Evolutionary conservation across 768 basidiomycete species (phyloP), one percentile per base, ranked within the genome.

Genomic region (Pleurotus platypus): DNA sequence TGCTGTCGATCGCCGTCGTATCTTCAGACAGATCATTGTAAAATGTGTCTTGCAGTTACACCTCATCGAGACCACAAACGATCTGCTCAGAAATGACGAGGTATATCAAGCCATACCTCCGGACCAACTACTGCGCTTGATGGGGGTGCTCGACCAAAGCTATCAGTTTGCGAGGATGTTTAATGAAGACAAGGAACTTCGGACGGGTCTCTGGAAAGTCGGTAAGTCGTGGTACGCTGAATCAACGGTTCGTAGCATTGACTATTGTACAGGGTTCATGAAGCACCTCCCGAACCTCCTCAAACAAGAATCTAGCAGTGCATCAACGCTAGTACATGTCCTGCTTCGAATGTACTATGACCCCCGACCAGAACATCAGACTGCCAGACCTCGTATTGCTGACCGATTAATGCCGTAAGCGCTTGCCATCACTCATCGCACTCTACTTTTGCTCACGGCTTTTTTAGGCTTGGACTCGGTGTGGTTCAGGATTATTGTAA

Each of bases 201-300:
- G 97, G 12, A 98, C 94, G 46, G 94, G 92, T 3, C 76, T 99
- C 57, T 99, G 97, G 97, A 98, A 96, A 97, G 97, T 98, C 65
- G 96, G 95, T 93, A 60, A 72, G 95, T 86, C 35, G 12, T 42
- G 46, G 46, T 22, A 4, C 47, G 1, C 12, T 26, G 39, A 38
- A 43, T 20, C 24, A 26, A 12, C 22, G 13, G 20, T 20, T 15
- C 38, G 2, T 20, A 9, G 27, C 16, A 26, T 18, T 46, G 11
- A 27, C 16, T 48, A 20, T 46, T 26, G 46, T 15, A 15, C 11
- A 98, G 95, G 97, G 5, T 99, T 99, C 75, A 99, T 99, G 97
- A 97, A 98, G 69, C 97, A 99, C 69, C 74, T 98, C 27, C 97
- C 97, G 0, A 99, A 99, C 72, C 81, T 99, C 42, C 74, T 99